A percentile compares a stretch with the other conserved stretches of the same genome.
phyloP scores from a whole-genome alignment of 1,284 basidiomycete genomes.

The Xerocomus nothofagi region DNA sequence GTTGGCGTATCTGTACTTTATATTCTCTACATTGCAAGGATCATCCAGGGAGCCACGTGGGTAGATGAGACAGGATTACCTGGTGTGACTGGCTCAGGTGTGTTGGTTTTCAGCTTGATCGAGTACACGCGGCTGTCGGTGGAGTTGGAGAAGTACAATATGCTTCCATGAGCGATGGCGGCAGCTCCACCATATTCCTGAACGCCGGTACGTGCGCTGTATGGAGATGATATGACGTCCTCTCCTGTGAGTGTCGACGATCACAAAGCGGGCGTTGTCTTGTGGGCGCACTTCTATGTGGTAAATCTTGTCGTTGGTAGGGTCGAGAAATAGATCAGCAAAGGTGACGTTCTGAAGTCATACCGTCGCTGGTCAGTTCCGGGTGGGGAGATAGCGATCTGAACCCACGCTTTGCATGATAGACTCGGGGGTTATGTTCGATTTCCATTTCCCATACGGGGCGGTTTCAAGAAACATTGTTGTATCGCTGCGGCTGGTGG shows the following conservation, averaged over 20 bases:
- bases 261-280: conserved; percentile 36
- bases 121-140: conserved; percentile 27
- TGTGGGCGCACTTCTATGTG: conserved; percentile 43
- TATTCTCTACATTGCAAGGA: conserved; percentile 14
- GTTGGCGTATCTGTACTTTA: conserved; percentile 56
- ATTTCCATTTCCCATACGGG: conserved; percentile 62
- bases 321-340: conserved; percentile 37
- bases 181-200: conserved; percentile 45
- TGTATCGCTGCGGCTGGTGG: background rate
- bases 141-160: conserved; percentile 39
- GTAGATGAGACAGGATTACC: conserved; percentile 14
- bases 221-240: conserved; percentile 36
- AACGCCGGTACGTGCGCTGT: conserved; percentile 39
- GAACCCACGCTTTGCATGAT: conserved; percentile 50
- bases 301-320: conserved; percentile 33
- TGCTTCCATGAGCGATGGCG: conserved; percentile 32
- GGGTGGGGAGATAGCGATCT: background rate
- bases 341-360: conserved; percentile 30
- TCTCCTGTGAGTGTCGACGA: conserved; percentile 25
- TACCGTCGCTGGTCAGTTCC: background rate
- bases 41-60: conserved; percentile 1
- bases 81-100: conserved; percentile 27
- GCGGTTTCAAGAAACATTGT: conserved; percentile 33
- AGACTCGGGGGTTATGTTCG: conserved; percentile 54
- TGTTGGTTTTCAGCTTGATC: conserved; percentile 8